Evolutionary conservation across 257 asterid genomes (phyloP).

Genomic region (Solanum chmielewskii): DNA sequence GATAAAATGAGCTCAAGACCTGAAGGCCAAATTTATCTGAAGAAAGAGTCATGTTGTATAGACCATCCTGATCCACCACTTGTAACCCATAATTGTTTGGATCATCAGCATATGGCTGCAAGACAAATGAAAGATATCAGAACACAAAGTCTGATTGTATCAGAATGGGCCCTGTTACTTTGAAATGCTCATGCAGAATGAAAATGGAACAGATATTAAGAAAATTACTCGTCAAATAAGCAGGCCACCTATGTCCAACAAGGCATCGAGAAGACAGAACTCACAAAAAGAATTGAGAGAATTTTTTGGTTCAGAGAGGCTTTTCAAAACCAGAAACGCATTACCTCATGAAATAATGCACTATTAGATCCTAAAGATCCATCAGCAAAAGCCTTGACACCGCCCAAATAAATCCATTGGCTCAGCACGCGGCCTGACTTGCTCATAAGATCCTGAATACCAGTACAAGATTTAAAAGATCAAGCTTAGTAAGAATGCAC

Average conservation of each 20-base stretch:
- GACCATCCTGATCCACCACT: slow-evolving; percentile 45
- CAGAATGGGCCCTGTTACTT: neutral
- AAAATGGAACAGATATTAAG: neutral
- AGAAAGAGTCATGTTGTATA: slow-evolving; percentile 55
- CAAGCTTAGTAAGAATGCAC: neutral
- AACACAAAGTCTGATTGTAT: neutral
- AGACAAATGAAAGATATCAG: slow-evolving; percentile 9
- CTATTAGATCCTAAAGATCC: slow-evolving; percentile 96
- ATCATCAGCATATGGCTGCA: slow-evolving; percentile 70
- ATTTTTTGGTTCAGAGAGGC: neutral
- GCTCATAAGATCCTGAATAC: slow-evolving; percentile 40
- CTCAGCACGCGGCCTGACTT: slow-evolving; percentile 57
- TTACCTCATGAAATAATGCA: slow-evolving; percentile 74
- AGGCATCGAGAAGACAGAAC: neutral
- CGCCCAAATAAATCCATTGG: slow-evolving; percentile 91
- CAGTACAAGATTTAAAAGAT: neutral
- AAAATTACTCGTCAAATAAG: neutral
- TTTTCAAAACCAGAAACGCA: neutral
- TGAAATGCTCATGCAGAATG: neutral
- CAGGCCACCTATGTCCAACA: neutral
- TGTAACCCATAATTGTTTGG: slow-evolving; percentile 70
- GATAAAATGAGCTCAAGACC: slow-evolving; percentile 31
- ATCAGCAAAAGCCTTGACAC: slow-evolving; percentile 84
- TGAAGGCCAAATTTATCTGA: slow-evolving; percentile 84
- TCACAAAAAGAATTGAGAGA: neutral